Conservation (phyloP, 2,329 filamentous ascomycete genomes). For the Monilinia fructigena region DNA sequence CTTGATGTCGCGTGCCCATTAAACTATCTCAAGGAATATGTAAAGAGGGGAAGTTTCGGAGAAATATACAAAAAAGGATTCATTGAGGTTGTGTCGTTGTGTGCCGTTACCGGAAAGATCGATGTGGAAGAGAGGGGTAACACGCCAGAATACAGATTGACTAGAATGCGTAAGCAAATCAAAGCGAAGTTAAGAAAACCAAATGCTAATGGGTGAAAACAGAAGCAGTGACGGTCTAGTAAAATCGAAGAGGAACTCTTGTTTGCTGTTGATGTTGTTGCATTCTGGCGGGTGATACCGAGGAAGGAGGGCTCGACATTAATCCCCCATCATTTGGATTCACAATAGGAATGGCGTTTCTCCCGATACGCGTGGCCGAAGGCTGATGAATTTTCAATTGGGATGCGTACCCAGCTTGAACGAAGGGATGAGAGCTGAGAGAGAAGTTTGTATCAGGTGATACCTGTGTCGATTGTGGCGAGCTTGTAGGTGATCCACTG, state of each 20-base stretch:
- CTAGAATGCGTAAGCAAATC: slow-evolving; percentile 37
- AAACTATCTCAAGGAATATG: slow-evolving; percentile 39
- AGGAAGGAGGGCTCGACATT: slow-evolving; percentile 83
- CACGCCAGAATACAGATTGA: slow-evolving; percentile 37
- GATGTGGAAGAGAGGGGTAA: slow-evolving; percentile 37
- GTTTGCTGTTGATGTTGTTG: slow-evolving; percentile 41
- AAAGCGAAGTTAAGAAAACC: slow-evolving; percentile 34
- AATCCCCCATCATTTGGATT: slow-evolving; percentile 88
- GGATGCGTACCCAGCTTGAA: slow-evolving; percentile 58
- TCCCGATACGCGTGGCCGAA: slow-evolving; percentile 74
- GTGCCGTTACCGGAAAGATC: slow-evolving; percentile 37
- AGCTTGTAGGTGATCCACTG: slow-evolving; percentile 89
- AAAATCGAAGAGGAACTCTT: slow-evolving; percentile 31
- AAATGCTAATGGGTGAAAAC: slow-evolving; percentile 30
- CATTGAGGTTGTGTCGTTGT: slow-evolving; percentile 35
- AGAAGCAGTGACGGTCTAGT: slow-evolving; percentile 35
- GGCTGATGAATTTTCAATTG: slow-evolving; percentile 87
- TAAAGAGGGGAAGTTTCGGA: slow-evolving; percentile 27
- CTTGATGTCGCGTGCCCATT: slow-evolving; percentile 35
- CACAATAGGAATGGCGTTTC: slow-evolving; percentile 96
- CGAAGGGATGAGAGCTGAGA: slow-evolving; percentile 65
- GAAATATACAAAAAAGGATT: slow-evolving; percentile 41
- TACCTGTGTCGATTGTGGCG: slow-evolving; percentile 79
- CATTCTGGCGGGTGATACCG: slow-evolving; percentile 62
- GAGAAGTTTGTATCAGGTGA: slow-evolving; percentile 76